These are phyloP conservation scores for Silene noctiflora DNA, from an alignment of 179 eudicot genomes.

Conservation along the genomic window DNA sequence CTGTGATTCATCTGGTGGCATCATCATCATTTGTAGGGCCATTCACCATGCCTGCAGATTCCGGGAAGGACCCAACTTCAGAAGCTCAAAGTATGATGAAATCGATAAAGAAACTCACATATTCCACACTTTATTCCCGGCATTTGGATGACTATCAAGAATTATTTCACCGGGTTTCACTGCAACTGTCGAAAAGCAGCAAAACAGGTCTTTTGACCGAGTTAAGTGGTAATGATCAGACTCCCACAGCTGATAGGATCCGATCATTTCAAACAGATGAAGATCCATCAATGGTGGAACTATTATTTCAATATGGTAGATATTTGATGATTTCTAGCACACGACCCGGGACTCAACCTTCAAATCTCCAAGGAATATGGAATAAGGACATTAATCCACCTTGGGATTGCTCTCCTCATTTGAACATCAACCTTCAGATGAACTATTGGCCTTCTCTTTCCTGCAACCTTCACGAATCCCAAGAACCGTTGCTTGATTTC, in stretches of 20 bases:
- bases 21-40: constrained; percentile 81
- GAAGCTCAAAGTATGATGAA: constrained; percentile 45
- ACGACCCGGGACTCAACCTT: constrained; percentile 69
- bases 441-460: constrained; percentile 92
- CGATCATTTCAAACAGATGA: constrained; percentile 55
- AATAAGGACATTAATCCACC: constrained; percentile 62
- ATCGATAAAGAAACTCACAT: constrained; percentile 43
- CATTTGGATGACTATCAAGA: constrained; percentile 78
- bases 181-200: constrained; percentile 58
- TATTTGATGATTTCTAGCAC: constrained; percentile 79
- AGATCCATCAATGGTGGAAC: constrained; percentile 87
- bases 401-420: constrained; percentile 86
- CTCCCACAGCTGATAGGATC: constrained; percentile 62
- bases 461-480: constrained; percentile 76
- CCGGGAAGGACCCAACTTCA: constrained; percentile 54
- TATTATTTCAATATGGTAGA: constrained; percentile 81
- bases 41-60: constrained; percentile 58
- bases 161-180: constrained; percentile 66
- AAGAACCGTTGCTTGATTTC: constrained; percentile 74
- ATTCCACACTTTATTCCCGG: constrained; percentile 51
- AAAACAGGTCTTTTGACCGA: constrained; percentile 30
- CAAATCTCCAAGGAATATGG: constrained; percentile 95
- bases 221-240: constrained; percentile 8
- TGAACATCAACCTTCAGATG: constrained; percentile 90
- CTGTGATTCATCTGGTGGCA: constrained; percentile 51